Percentiles rank a stretch among this genome's conserved stretches.
Evolutionary conservation across 1,284 basidiomycete genomes (phyloP).

Genomic region (Melampsora americana): DNA sequence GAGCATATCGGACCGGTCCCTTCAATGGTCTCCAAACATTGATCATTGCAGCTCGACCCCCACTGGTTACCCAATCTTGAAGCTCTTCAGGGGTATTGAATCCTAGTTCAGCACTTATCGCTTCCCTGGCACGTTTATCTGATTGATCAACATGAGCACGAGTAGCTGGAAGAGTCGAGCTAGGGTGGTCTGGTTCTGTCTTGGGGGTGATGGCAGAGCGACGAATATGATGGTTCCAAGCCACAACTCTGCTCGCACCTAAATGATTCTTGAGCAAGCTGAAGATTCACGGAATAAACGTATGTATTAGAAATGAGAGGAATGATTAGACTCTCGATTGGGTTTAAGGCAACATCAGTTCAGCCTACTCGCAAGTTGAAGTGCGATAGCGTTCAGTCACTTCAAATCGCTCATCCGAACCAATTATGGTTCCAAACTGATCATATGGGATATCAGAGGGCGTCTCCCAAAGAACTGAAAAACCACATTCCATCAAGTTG

Average conservation of each 20-base stretch:
- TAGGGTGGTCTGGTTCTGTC: background rate
- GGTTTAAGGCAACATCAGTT: too few species aligned
- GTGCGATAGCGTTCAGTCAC: too few species aligned
- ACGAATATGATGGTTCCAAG: background rate
- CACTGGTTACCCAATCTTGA: background rate
- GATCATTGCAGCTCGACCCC: background rate
- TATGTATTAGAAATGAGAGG: too few species aligned
- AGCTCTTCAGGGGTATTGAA: background rate
- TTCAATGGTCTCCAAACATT: background rate
- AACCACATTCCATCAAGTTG: too few species aligned
- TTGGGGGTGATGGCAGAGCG: background rate
- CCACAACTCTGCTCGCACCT: background rate
- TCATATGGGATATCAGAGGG: too few species aligned
- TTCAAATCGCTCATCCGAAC: too few species aligned
- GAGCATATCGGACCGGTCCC: background rate
- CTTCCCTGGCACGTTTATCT: background rate
- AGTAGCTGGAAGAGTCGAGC: background rate
- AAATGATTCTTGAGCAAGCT: background rate
- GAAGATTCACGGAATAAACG: too few species aligned
- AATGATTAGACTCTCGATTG: too few species aligned
- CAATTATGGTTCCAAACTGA: too few species aligned
- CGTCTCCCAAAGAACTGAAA: too few species aligned
- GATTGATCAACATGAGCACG: conserved; percentile 1
- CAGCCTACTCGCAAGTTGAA: too few species aligned
- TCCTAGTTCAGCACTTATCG: background rate